phyloP scores from a whole-genome alignment of 2,329 filamentous ascomycete species.

The Penicillium palitans region DNA sequence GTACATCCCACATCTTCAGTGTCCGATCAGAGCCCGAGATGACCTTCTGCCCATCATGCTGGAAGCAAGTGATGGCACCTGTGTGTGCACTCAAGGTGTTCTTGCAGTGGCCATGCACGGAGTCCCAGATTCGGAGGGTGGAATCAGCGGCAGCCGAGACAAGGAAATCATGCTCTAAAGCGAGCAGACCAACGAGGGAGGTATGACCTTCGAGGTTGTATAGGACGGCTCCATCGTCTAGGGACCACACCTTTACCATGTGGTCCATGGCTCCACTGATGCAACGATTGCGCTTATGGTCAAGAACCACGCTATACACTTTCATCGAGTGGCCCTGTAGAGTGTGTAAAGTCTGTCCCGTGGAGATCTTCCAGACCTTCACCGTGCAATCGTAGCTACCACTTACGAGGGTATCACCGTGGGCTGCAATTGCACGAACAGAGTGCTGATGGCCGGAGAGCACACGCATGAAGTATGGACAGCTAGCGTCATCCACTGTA shows the following conservation, averaged over 20 bases:
- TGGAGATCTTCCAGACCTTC: slow-evolving; percentile 96
- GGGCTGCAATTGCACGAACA: slow-evolving; percentile 90
- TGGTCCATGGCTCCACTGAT: slow-evolving; percentile 99
- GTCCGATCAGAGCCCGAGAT: slow-evolving; percentile 95
- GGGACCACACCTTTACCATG: slow-evolving; percentile 94
- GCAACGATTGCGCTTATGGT: slow-evolving; percentile 87
- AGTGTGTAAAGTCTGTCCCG: slow-evolving; percentile 80
- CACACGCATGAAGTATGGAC: slow-evolving; percentile 90
- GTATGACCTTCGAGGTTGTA: slow-evolving; percentile 92
- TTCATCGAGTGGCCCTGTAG: slow-evolving; percentile 87
- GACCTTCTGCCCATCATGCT: slow-evolving; percentile 94
- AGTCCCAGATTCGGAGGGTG: slow-evolving; percentile 95
- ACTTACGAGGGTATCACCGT: slow-evolving; percentile 93
- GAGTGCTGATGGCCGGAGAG: slow-evolving; percentile 87
- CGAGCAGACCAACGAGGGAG: slow-evolving; percentile 86
- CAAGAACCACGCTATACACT: slow-evolving; percentile 94
- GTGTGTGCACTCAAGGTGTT: slow-evolving; percentile 90
- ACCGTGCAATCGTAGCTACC: slow-evolving; percentile 96
- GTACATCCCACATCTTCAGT: slow-evolving; percentile 97
- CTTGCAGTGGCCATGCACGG: slow-evolving; percentile 85
- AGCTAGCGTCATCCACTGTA: slow-evolving; percentile 71
- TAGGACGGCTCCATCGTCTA: slow-evolving; percentile 79
- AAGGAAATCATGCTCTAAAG: slow-evolving; percentile 82
- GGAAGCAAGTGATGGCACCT: slow-evolving; percentile 96
- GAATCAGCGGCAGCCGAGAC: slow-evolving; percentile 95